Evolutionary conservation across 352 stramenopile species (phyloP), one percentile per base, ranked within the genome.

Genomic region (Phytophthora pluvialis): DNA sequence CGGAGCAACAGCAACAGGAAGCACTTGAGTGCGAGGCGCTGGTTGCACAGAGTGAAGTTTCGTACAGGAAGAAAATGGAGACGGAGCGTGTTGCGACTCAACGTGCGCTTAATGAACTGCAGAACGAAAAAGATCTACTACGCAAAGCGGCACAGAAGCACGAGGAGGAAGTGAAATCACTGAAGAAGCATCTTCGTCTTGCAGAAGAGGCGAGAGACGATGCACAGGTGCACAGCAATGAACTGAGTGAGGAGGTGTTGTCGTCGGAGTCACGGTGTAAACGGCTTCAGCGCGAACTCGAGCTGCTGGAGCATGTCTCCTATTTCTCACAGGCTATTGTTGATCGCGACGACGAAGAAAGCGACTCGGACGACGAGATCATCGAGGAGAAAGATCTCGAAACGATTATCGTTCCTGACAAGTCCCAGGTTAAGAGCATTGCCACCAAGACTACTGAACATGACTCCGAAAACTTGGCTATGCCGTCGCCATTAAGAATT

Each of bases 221-320:
- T 26, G 55, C 68, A 4, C 63, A 78, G 8, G 44, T 78, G 13
- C 80, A 83, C 44, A 78, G 73, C 45, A 84, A 82, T 58, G 65
- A 64, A 40, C 66, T 91, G 40, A 75, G 72, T 9, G 86, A 94
- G 44, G 39, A 76, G 31, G 60, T 94, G 32, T 70, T 93, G 4
- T 88, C 86, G 3, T 78, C 75, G 3, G 74, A 90, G 43, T 77
- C 84, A 2, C 85, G 81, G n/a, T 89, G 76, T 58, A 84, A 72
- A 10, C 83, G 86, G 0, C 47, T 96, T 21, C 77, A 96, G 47
- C 83, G 86, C 8, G 86, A 96, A 53, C 69, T 93, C 1, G 60
- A 81, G 49, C 73, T 94, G 36, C 74, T 96, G 42, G 83, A 94
- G 38, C 81, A 93, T 32, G 81, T 93, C 28, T 86, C 82, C 1